Evolutionary conservation across 2,329 filamentous ascomycete species (phyloP), one percentile per base, ranked within the genome.

Genomic region (Phoma sp.): DNA sequence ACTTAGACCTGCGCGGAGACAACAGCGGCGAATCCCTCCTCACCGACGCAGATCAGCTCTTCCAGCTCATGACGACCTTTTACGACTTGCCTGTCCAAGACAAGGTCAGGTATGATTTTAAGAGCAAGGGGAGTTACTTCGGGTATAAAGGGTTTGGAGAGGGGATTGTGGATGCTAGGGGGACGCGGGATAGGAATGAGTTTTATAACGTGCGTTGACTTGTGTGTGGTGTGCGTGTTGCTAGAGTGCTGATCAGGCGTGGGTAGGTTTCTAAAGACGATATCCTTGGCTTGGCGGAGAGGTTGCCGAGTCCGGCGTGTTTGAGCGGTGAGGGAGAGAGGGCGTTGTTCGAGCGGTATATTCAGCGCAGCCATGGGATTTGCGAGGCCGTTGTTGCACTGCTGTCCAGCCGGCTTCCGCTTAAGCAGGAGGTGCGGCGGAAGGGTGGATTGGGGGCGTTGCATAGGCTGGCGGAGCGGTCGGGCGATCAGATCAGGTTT

Each of bases 401-500:
- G 6, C 69, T 85, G 27, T 80, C 82, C 55, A 60, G 70, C 0
- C 76, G 76, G 32, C 74, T 85, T 1, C 67, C 67, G 2, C 73
- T 85, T 4, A 54, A 35, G 4, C 7, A 35, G 2, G 2, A 21
- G 0, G 50, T 43, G 1, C 45, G 35, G 1, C 70, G 76, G 3
- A 54, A 68, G 1, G 74, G 74, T 12, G 80, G 75, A 0, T 68
- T 85, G 0, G 57, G 74, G 17, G 70, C 75, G n/a, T 63, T 84
- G 5, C 84, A 85, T 67, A 70, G 75, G 5, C 65, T 82, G 2
- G 35, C 70, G 12, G 67, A 69, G 4, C 41, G 55, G n/a, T 81
- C 78, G 21, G 82, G 82, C 22, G 80, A 84, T 63, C 81, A 83
- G 58, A 77, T 85, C n/a, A 80, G 83, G 32, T 81, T 85, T 64